Percentiles rank a stretch among this genome's conserved stretches.
phyloP scores from a whole-genome alignment of 192 early-diverging fungal genomes.

The Allomyces macrogynus region DNA sequence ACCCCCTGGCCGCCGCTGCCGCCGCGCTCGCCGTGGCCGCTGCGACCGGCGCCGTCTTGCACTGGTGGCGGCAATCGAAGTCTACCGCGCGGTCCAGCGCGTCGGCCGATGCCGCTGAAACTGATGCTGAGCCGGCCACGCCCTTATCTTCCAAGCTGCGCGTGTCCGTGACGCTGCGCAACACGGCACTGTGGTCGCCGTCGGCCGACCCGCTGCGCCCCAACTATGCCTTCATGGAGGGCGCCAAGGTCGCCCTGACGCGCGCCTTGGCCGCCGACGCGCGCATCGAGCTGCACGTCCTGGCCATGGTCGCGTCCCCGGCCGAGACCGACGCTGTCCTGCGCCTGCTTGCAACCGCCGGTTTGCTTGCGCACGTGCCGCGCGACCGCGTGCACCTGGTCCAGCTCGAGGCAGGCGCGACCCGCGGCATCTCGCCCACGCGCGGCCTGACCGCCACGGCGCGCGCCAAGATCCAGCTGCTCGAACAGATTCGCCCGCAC shows the following conservation, averaged over 20 bases:
- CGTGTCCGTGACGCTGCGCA: neutral
- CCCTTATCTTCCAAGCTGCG: neutral
- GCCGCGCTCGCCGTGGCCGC: too few relatives aligned
- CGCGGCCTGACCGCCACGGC: neutral
- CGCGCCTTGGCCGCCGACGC: neutral
- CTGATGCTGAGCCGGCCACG: too few relatives aligned
- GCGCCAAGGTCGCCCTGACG: neutral
- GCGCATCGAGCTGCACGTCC: neutral
- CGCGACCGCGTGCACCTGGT: neutral
- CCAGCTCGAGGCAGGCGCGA: neutral
- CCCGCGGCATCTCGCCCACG: neutral
- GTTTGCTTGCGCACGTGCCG: neutral
- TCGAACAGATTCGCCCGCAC: neutral
- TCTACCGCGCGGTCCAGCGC: too few relatives aligned
- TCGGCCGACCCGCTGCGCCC: neutral
- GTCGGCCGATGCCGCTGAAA: too few relatives aligned
- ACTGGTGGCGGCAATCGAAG: too few relatives aligned
- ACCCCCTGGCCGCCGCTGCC: too few relatives aligned
- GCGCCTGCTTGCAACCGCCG: neutral
- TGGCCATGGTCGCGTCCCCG: neutral
- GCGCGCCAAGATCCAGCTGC: neutral
- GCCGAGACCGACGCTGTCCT: neutral
- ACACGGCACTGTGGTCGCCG: neutral
- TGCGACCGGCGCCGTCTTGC: too few relatives aligned
- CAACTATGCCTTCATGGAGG: neutral